Evolutionary conservation across 2,329 filamentous ascomycete species (phyloP), one percentile per base, ranked within the genome.

Genomic region (Falciphora oryzae): DNA sequence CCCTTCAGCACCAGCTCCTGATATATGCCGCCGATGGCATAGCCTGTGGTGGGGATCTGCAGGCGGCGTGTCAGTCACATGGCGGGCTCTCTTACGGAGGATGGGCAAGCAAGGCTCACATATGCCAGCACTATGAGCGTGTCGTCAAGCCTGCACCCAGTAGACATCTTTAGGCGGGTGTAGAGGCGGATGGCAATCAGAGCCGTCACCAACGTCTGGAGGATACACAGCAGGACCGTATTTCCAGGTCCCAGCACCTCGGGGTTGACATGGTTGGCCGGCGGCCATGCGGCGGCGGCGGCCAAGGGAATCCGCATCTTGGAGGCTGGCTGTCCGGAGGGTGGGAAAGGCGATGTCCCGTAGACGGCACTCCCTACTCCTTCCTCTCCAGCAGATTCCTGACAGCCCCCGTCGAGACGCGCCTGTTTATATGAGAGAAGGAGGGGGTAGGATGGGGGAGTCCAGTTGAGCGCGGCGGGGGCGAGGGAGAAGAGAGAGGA

Each of bases 141-240:
- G 65, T 78, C 77, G 56, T 79, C 77, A 13, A 73, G 68, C 22
- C 75, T 74, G 59, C 77, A 73, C 7, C 73, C 73, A n/a, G 70
- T 70, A 0, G 76, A 75, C 8, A 77, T 71, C 53, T 65, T 66
- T 63, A 70, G 70, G 16, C 76, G 73, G 14, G 76, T 72, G 64
- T 76, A 78, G 28, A 78, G 60, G 29, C 76, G 74, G 57, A 77
- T 70, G 25, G 66, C 69, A 8, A 78, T 64, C 60, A 75, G 65
- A 8, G 71, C 27, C 0, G 75, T 75, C 35, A 73, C 73, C 32
- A 75, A 58, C 13, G 44, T 65, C 18, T 72, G 63, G 16, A 77
- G 67, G 32, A 72, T 61, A 28, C 70, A 64, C 11, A 72, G 69
- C 38, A 75, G 44, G 44, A 74, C 68, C 62, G 70, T 66, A 31